phyloP scores from a whole-genome alignment of 1,284 basidiomycete genomes.

The Heimioporus retisporus region DNA sequence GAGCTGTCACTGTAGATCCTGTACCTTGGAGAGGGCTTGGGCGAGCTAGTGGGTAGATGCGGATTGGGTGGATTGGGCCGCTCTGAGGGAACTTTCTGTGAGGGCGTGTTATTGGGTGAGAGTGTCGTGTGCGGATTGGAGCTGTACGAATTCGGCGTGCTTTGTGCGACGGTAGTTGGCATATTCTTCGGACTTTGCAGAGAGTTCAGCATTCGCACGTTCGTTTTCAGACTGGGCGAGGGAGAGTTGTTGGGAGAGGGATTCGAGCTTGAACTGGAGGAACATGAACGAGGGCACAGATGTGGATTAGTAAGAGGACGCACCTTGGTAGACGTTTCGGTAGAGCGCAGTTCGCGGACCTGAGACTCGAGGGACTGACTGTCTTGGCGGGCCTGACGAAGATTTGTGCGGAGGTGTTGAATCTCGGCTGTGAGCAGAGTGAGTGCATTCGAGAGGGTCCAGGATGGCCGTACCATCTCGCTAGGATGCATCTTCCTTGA shows the following conservation, averaged over 20 bases:
- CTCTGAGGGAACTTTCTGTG: slow-evolving; percentile 71
- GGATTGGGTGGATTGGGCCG: slow-evolving; percentile 76
- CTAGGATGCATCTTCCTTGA: slow-evolving; percentile 76
- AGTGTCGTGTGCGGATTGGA: slow-evolving; percentile 80
- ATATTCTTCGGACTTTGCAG: slow-evolving; percentile 76
- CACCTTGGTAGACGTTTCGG: slow-evolving; percentile 79
- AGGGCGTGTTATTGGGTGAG: slow-evolving; percentile 72
- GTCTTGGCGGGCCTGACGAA: too few species aligned
- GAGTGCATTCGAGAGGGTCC: slow-evolving; percentile 6
- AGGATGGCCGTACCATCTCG: slow-evolving; percentile 65
- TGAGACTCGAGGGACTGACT: slow-evolving; percentile 72
- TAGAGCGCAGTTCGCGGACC: slow-evolving; percentile 74
- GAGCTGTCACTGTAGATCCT: too few species aligned
- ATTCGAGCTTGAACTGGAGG: slow-evolving; percentile 81
- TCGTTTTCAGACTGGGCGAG: slow-evolving; percentile 79
- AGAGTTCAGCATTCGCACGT: slow-evolving; percentile 71
- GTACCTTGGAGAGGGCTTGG: slow-evolving; percentile 74
- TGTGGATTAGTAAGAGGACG: background rate
- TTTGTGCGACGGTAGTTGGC: slow-evolving; percentile 77
- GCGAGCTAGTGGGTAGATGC: slow-evolving; percentile 75
- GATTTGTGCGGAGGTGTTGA: too few species aligned
- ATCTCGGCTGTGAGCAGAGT: slow-evolving; percentile 67
- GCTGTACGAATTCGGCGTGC: slow-evolving; percentile 77
- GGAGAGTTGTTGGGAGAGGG: too few species aligned
- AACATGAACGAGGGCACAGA: background rate